Evolutionary conservation across 192 early-diverging fungal species (phyloP).

Genomic region (Backusella westeae): DNA sequence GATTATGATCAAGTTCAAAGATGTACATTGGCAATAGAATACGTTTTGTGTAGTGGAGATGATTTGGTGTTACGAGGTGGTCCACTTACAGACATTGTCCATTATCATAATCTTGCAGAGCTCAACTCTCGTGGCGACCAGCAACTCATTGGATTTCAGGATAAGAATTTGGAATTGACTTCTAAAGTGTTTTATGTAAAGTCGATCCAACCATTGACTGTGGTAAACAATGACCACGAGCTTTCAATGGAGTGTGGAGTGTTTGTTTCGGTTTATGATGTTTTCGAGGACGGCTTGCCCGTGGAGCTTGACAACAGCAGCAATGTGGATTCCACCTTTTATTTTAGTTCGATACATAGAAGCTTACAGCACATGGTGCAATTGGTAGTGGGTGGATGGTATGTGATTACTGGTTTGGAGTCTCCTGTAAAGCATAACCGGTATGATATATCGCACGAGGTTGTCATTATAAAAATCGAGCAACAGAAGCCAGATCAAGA

Average conservation of each 20-base stretch:
- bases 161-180: background rate
- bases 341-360: background rate
- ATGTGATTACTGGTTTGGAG: background rate
- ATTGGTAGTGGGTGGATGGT: background rate
- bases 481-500: background rate
- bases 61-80: background rate
- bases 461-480: background rate
- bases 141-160: background rate
- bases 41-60: background rate
- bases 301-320: background rate
- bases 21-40: background rate
- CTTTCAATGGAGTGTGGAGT: background rate
- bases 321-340: background rate
- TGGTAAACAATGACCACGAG: background rate
- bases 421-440: background rate
- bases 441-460: background rate
- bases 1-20: background rate
- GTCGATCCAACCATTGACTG: background rate
- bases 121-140: background rate
- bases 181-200: background rate
- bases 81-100: background rate
- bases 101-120: background rate
- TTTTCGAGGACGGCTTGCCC: background rate
- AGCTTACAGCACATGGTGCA: constrained; percentile 1
- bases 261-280: background rate